phyloP scores from a whole-genome alignment of 2,329 filamentous ascomycete genomes.

The Penicillium thymicola region DNA sequence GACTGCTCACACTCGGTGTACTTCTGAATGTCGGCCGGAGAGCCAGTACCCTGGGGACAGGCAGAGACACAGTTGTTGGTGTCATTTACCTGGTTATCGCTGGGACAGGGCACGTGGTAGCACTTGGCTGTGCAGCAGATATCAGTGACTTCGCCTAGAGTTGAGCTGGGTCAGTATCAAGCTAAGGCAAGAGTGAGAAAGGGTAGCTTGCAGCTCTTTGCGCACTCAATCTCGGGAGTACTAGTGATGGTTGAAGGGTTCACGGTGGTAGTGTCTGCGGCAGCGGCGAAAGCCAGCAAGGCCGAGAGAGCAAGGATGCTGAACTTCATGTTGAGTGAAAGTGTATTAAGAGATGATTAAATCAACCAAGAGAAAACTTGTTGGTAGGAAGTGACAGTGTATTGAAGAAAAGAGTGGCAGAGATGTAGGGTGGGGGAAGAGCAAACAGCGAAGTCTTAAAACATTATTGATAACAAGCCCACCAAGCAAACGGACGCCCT shows the following conservation, averaged over 20 bases:
- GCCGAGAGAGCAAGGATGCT: slow-evolving; percentile 44
- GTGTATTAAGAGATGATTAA: slow-evolving; percentile 4
- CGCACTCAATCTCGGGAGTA: slow-evolving; percentile 35
- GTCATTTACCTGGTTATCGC: slow-evolving; percentile 48
- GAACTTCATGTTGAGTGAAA: slow-evolving; percentile 38
- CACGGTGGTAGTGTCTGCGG: slow-evolving; percentile 29
- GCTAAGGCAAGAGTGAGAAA: not conserved
- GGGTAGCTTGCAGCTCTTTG: slow-evolving; percentile 35
- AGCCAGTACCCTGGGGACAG: slow-evolving; percentile 54
- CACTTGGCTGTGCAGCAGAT: slow-evolving; percentile 53
- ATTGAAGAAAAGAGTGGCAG: not conserved
- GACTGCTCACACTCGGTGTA: slow-evolving; percentile 49
- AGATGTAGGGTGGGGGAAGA: not conserved
- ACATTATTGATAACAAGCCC: not conserved
- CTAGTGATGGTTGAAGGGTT: slow-evolving; percentile 31
- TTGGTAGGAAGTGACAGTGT: not conserved
- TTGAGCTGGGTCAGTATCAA: not conserved
- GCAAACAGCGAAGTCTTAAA: slow-evolving; percentile 1
- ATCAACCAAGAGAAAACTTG: slow-evolving; percentile 10
- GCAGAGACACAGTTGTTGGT: slow-evolving; percentile 52
- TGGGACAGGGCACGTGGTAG: slow-evolving; percentile 52
- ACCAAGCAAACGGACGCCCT: not conserved
- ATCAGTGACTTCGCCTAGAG: slow-evolving; percentile 42
- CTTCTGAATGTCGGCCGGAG: slow-evolving; percentile 43
- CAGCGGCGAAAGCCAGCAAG: slow-evolving; percentile 45